These are phyloP conservation scores for Chlorella sorokiniana DNA, from an alignment of 139 green algal genomes.

Conservation along the genomic window DNA sequence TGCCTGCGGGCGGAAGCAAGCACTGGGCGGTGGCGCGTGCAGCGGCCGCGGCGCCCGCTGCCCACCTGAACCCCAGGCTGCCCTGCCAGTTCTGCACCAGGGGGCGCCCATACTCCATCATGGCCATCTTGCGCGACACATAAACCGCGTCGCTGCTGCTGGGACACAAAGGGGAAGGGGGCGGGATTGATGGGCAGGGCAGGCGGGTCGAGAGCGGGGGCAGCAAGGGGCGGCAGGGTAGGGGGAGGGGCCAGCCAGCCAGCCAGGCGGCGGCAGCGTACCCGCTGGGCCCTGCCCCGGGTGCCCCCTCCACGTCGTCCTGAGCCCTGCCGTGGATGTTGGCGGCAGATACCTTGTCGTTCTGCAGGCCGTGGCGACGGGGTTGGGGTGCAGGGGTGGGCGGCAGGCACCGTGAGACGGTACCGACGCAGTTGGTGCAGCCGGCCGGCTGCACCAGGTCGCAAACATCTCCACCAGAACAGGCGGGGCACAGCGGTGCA, in stretches of 20 bases:
- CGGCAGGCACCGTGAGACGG: neutral
- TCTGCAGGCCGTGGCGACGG: slow-evolving; percentile 36
- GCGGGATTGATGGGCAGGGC: neutral
- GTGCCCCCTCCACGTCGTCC: slow-evolving; percentile 43
- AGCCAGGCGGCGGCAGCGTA: neutral
- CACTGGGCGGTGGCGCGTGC: neutral
- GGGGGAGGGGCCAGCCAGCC: neutral
- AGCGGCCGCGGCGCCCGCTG: neutral
- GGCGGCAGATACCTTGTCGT: slow-evolving; percentile 58
- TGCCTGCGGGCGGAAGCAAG: neutral
- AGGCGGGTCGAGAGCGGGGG: neutral
- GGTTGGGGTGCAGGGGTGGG: neutral
- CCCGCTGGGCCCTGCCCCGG: neutral
- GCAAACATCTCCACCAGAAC: too few relatives aligned
- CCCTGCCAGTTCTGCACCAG: slow-evolving; percentile 54
- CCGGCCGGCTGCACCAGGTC: neutral
- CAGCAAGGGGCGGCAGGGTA: neutral
- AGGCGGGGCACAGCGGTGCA: neutral
- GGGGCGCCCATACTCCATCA: slow-evolving; percentile 83
- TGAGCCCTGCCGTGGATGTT: slow-evolving; percentile 57
- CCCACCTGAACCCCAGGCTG: slow-evolving; percentile 44
- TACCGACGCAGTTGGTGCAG: neutral
- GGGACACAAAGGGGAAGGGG: neutral
- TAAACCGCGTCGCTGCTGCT: slow-evolving; percentile 51
- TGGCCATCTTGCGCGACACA: slow-evolving; percentile 62